phyloP scores from a whole-genome alignment of 306 rosid genomes.

The Coriaria nepalensis region DNA sequence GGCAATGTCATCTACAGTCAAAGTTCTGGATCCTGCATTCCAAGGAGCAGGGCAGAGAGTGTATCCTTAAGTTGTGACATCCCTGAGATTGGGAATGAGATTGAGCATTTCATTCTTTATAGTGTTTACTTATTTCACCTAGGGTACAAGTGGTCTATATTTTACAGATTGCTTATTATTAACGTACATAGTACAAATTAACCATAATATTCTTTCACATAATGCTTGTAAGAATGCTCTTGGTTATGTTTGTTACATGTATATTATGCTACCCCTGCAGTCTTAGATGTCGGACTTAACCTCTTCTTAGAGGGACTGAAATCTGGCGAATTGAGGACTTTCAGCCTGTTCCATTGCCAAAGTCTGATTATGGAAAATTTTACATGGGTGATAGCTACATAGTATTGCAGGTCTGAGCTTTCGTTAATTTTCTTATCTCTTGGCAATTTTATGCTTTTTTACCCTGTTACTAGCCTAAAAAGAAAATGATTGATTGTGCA shows the following conservation, averaged over 20 bases:
- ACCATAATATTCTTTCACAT: slow-evolving; percentile 10
- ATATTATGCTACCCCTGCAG: slow-evolving; percentile 5
- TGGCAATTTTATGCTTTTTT: not conserved
- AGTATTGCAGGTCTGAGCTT: slow-evolving; percentile 58
- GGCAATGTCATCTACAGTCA: slow-evolving; percentile 70
- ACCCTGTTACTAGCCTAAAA: no score
- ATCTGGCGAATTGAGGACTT: slow-evolving; percentile 98
- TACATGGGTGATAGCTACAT: slow-evolving; percentile 90
- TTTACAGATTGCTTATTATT: not conserved
- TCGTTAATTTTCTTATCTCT: slow-evolving; percentile 9
- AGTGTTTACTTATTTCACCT: not conserved
- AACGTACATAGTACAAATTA: not conserved
- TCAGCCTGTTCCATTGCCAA: slow-evolving; percentile 81
- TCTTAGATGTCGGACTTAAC: slow-evolving; percentile 51
- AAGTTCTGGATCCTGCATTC: slow-evolving; percentile 91
- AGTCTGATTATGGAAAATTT: slow-evolving; percentile 93
- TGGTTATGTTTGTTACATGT: slow-evolving; percentile 14
- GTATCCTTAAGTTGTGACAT: slow-evolving; percentile 55
- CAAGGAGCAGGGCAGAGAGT: slow-evolving; percentile 93
- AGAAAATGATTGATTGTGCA: no score
- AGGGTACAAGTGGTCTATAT: not conserved
- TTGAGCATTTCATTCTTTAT: not conserved
- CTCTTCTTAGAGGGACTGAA: slow-evolving; percentile 67
- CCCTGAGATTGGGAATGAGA: slow-evolving; percentile 16
- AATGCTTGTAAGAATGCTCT: slow-evolving; percentile 12